These are phyloP conservation scores for Platanthera zijinensis DNA, from an alignment of 106 monocot genomes.

Conservation along the genomic window DNA sequence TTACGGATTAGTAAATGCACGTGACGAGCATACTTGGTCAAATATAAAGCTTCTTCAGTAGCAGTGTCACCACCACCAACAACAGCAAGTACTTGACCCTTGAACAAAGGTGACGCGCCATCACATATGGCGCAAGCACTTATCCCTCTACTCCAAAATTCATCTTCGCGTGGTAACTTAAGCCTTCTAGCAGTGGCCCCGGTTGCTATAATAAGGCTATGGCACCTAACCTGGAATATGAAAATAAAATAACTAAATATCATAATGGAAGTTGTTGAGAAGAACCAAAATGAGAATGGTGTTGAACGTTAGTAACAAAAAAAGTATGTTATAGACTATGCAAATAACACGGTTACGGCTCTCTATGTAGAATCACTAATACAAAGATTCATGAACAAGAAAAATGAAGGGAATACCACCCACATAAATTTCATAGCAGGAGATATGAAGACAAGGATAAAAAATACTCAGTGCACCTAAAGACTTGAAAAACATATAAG, in stretches of 20 bases:
- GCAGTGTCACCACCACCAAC: conserved; percentile 97
- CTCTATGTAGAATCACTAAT: background rate
- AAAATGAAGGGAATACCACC: background rate
- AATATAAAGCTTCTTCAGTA: conserved; percentile 91
- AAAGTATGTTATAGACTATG: background rate
- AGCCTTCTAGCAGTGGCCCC: conserved; percentile 94
- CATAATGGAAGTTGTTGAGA: background rate
- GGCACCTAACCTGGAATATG: conserved; percentile 69
- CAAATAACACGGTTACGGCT: background rate
- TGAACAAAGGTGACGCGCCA: conserved; percentile 94
- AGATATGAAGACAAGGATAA: background rate
- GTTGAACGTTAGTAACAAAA: background rate
- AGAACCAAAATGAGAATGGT: background rate
- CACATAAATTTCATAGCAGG: background rate
- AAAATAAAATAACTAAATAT: background rate
- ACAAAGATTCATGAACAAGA: background rate
- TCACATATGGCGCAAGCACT: conserved; percentile 99
- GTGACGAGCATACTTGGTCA: conserved; percentile 97
- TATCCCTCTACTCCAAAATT: conserved; percentile 99
- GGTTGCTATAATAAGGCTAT: conserved; percentile 85
- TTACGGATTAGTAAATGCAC: conserved; percentile 85
- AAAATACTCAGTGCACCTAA: background rate
- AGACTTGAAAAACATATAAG: background rate
- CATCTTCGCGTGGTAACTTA: conserved; percentile 89
- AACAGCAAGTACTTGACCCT: conserved; percentile 88